Evolutionary conservation across 768 basidiomycete species (phyloP).

Genomic region (Leccinum incarnatum): DNA sequence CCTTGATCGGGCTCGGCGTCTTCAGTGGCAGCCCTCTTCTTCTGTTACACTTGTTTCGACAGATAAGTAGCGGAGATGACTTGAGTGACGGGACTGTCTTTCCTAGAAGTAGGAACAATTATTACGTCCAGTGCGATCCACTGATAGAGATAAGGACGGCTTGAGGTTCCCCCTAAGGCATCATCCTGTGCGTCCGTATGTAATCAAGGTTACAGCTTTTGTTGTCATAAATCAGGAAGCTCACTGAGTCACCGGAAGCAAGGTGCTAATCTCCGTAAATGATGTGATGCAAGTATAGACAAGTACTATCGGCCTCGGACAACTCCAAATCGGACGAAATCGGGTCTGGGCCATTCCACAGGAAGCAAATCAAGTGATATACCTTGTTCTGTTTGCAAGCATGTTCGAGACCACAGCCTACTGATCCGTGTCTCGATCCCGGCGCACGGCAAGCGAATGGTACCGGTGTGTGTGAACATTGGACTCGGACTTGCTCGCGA

Average conservation of each 20-base stretch:
- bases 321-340: neutral
- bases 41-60: neutral
- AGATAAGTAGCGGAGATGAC: neutral
- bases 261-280: neutral
- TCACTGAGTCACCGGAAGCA: neutral
- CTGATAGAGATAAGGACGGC: neutral
- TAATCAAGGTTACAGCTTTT: neutral
- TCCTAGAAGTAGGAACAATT: neutral
- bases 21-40: neutral
- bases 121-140: neutral
- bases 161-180: neutral
- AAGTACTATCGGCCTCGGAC: neutral
- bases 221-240: neutral
- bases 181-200: neutral
- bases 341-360: constrained; percentile 5
- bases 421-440: neutral
- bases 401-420: neutral
- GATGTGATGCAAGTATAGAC: no score
- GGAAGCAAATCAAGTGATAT: constrained; percentile 6
- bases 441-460: neutral
- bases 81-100: neutral
- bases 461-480: neutral
- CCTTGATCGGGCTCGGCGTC: neutral
- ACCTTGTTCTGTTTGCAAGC: constrained; percentile 1
- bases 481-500: neutral